Conservation (phyloP, 2,329 filamentous ascomycete genomes). For the Eutypa lata region DNA sequence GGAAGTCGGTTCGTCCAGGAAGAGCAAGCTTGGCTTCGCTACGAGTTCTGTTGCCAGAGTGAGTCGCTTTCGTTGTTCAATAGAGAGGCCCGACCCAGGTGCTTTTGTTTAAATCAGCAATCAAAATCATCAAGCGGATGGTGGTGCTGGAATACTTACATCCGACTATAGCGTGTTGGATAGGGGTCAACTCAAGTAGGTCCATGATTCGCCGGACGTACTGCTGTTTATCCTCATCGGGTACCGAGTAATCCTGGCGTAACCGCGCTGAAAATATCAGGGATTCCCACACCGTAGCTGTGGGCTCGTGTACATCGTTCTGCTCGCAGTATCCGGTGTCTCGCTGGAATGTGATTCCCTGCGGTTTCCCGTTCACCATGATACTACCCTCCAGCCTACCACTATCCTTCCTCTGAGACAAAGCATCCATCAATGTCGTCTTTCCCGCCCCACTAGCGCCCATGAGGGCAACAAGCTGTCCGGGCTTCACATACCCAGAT, state of each 20-base stretch:
- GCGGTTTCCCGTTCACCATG: no score
- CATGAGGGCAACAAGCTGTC: constrained; percentile 80
- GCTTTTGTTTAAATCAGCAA: constrained; percentile 47
- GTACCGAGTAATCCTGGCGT: constrained; percentile 56
- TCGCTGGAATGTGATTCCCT: constrained; percentile 49
- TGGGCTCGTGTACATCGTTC: constrained; percentile 64
- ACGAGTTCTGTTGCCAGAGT: constrained; percentile 74
- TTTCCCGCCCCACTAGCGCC: constrained; percentile 70
- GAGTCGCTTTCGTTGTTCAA: constrained; percentile 48
- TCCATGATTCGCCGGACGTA: constrained; percentile 69
- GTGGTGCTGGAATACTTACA: no score
- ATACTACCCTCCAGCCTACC: constrained; percentile 69
- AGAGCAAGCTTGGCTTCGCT: constrained; percentile 65
- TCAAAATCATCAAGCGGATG: constrained; percentile 63
- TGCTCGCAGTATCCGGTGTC: constrained; percentile 70
- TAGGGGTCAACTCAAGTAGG: constrained; percentile 56
- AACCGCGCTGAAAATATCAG: constrained; percentile 62
- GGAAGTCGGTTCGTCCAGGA: constrained; percentile 73
- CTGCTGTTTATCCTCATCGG: constrained; percentile 59
- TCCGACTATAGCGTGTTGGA: no score
- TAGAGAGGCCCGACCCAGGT: constrained; percentile 54
- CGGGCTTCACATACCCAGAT: constrained; percentile 86
- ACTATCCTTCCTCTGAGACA: constrained; percentile 68
- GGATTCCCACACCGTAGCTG: constrained; percentile 64
- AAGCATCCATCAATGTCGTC: constrained; percentile 67